Conservation (phyloP, 768 basidiomycete species). For the Rickenella mellea region DNA sequence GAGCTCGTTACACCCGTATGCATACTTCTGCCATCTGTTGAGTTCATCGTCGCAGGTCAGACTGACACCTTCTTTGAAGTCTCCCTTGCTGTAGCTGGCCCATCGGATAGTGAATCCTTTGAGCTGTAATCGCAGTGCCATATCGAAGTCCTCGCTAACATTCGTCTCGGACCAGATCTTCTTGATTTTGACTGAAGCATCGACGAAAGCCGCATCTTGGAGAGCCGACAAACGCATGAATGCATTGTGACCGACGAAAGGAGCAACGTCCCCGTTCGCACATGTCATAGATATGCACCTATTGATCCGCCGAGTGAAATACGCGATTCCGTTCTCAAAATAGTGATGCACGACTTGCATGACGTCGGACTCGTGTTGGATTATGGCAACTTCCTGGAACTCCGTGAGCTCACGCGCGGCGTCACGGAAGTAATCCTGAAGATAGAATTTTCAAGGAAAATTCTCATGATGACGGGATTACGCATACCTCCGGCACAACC, state of each 20-base stretch:
- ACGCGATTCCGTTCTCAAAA: constrained; percentile 38
- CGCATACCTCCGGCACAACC: constrained; percentile 57
- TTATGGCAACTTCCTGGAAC: constrained; percentile 77
- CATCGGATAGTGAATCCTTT: constrained; percentile 71
- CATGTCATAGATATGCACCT: constrained; percentile 34
- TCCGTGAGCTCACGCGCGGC: constrained; percentile 79
- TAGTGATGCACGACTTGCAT: constrained; percentile 50
- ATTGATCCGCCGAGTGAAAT: constrained; percentile 43
- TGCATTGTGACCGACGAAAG: constrained; percentile 83
- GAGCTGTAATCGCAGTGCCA: constrained; percentile 57
- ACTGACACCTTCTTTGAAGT: constrained; percentile 88
- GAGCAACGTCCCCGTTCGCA: constrained; percentile 75
- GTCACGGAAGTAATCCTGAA: constrained; percentile 78
- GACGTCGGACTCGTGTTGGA: constrained; percentile 68
- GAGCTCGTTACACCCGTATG: constrained; percentile 71
- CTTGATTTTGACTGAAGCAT: constrained; percentile 49
- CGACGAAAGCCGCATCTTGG: constrained; percentile 75
- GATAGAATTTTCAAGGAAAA: constrained; percentile 1
- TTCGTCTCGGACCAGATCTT: constrained; percentile 82
- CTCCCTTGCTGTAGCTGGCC: constrained; percentile 79
- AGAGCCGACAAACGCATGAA: constrained; percentile 86
- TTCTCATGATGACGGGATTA: not conserved
- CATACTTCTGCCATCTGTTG: constrained; percentile 87
- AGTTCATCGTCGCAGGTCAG: constrained; percentile 86
- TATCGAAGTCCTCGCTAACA: constrained; percentile 79